Evolutionary conservation across 306 rosid genomes (phyloP), one percentile per base, ranked within the genome.

Genomic region (Ziziphus jujuba): DNA sequence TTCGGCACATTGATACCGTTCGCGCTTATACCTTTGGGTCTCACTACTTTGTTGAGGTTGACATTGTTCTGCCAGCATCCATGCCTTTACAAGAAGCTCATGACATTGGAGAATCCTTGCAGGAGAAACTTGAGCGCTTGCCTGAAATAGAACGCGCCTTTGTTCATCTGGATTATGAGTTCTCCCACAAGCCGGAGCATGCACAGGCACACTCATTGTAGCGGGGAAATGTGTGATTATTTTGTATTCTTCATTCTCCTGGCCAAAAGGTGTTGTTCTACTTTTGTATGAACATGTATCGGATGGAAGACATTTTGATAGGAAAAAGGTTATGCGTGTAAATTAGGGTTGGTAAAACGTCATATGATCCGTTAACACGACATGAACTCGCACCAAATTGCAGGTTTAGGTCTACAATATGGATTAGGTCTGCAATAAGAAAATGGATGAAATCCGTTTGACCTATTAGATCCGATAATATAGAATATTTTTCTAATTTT

Each of bases 31-130:
- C 98, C 33, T 90, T 92, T 28, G 98, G 98, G 56, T 90, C 97
- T 48, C 98, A 92, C 88, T 92, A 81, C 84, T 92, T 92, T 56
- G 97, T 92, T 2, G 98, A 92, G 85, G 98, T 92, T 58, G 98
- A 92, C 75, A 92, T 92, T 16, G 98, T 90, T 65, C 81, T 92
- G 70, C 91, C 98, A 44, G 73, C 96, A 2, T 75, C 56, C 65
- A 92, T 92, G 98, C 97, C 96, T 57, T 56, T 92, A 62, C 90
- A 86, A 77, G 90, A 82, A 75, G 98, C 98, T 28, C 98, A 92
- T 33, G 98, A 92, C 83, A 92, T 92, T 7, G 98, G 98, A 1
- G 98, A 92, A 65, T 72, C 84, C 7, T 55, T 92, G 81, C 97
- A 92, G 75, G 98, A 82, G 80, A 92, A 92, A 81, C 97, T 92